Base-by-base conservation (phyloP, 352 stramenopile genomes). In the Peronospora tabacina region DNA sequence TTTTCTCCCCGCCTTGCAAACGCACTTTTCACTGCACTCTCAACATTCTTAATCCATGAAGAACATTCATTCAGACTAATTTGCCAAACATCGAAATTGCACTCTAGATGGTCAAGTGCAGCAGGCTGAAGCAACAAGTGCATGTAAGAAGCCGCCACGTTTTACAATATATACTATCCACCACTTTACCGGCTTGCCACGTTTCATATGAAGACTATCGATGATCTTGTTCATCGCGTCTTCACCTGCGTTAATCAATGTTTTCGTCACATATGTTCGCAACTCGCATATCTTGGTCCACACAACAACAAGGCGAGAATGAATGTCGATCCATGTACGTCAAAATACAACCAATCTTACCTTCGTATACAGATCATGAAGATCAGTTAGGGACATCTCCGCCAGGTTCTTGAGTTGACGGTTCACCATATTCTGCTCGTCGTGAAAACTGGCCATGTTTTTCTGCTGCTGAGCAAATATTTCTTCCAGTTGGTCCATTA, bases 161-260 rank as follows among this genome's bases (percentile, higher is more conserved):
- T 35, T 9, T 9, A 45, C 22, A 45, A 22, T 8, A 12, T 12
- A 11, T 12, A 19, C 5, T n/a, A 24, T 35, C 15, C 4, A 13
- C 19, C 13, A 45, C 19, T 15, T 22, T 47, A 90, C 79, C 63
- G 72, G 19, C 26, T 52, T 60, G 9, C 56, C 61, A 30, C 61
- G 49, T 37, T 75, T 84, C 11, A 28, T 15, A 6, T 66, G 49
- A 1, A 60, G 49, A 7, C 55, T 64, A 33, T 65, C 57, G 22
- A 82, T 72, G 40, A 90, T 79, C 7, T 35, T 52, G 41, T 90
- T 82, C 68, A 90, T 83, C 20, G 75, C 66, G 65, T 90, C 75
- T 68, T 88, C 76, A 11, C 79, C 79, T 2, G 61, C 68, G 16
- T 75, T 73, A 43, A 87, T 72, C 7, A 88, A 41, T 6, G 60